These are phyloP conservation scores for Podaxis sp. DNA, from an alignment of 768 basidiomycete species.

Conservation along the genomic window DNA sequence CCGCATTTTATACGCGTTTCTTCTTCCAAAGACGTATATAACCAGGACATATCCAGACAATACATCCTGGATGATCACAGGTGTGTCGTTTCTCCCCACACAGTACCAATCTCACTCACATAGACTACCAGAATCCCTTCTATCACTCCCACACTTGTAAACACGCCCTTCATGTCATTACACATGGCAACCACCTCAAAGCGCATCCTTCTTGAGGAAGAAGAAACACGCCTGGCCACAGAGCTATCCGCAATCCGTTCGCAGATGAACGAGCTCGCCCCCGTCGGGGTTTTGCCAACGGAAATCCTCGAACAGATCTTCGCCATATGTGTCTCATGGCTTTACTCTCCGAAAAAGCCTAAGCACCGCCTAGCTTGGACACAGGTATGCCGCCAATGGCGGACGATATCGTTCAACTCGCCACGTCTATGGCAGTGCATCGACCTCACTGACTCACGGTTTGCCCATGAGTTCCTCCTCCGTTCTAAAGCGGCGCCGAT, in stretches of 20 bases:
- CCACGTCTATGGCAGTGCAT: constrained; percentile 40
- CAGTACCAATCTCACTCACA: not conserved
- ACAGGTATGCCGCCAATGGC: constrained; percentile 41
- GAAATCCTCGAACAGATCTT: constrained; percentile 45
- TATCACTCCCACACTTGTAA: not conserved
- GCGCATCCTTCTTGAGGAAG: constrained; percentile 21
- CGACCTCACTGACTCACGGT: constrained; percentile 33
- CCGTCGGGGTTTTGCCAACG: constrained; percentile 33
- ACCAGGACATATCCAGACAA: not conserved
- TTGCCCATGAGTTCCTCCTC: constrained; percentile 34
- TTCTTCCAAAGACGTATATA: not conserved
- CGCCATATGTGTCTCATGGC: constrained; percentile 35
- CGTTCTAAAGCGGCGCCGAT: constrained; percentile 36
- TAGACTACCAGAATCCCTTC: not conserved
- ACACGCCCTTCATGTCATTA: not conserved
- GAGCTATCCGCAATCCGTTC: constrained; percentile 28
- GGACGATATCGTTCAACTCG: constrained; percentile 31
- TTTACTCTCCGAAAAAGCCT: constrained; percentile 29
- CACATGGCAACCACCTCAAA: constrained; percentile 1
- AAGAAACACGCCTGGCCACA: constrained; percentile 27
- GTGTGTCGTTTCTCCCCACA: not conserved
- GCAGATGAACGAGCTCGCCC: constrained; percentile 27
- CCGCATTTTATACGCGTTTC: not conserved
- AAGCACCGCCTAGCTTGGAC: constrained; percentile 38
- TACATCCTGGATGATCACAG: not conserved